Base-by-base conservation (phyloP, 148 eudicot genomes). In the Silene latifolia region DNA sequence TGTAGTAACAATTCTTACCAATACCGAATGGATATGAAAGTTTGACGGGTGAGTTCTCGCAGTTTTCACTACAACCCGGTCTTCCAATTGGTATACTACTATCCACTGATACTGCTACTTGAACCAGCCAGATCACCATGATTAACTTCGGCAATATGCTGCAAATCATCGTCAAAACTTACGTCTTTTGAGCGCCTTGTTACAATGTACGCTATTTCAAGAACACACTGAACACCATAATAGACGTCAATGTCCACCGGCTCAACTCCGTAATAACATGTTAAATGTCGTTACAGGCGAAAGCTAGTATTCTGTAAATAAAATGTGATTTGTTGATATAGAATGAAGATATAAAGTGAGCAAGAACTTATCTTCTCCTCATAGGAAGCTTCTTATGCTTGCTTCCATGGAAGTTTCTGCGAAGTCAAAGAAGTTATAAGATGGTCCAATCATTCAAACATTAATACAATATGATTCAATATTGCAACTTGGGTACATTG, bases 21-120 rank as follows among this genome's bases (percentile, higher is more conserved):
- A 74, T 74, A 7, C 82, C 78, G 69, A 74, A 79, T 53, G 80
- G 80, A 63, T 27, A 77, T 70, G 75, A 71, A 20, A 71, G 32
- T 62, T 29, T 71, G 35, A 77, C 25, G 10, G 39, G 23, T 3
- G 75, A 71, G 14, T 77, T 77, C 19, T 71, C 25, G 12, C 80
- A 71, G 75, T 21, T 77, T 71, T 77, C 75, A 10, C 44, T 51
- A 32, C 80, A 77, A 1, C 80, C 80, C n/a, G 23, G 80, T 53
- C 47, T 27, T 15, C 70, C 69, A 4, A 71, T 53, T 76, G 61
- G 63, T 51, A 63, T 29, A 56, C 53, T 64, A 47, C 54, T 5
- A 51, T 51, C 70, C 58, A 24, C 15, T n/a, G 60, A 23, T 32
- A 6, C 19, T 77, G 63, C 74, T 61, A 53, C 20, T 20, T 21